These are phyloP conservation scores for Aspergillus chevalieri DNA, from an alignment of 2,329 filamentous ascomycete genomes.

Conservation along the genomic window DNA sequence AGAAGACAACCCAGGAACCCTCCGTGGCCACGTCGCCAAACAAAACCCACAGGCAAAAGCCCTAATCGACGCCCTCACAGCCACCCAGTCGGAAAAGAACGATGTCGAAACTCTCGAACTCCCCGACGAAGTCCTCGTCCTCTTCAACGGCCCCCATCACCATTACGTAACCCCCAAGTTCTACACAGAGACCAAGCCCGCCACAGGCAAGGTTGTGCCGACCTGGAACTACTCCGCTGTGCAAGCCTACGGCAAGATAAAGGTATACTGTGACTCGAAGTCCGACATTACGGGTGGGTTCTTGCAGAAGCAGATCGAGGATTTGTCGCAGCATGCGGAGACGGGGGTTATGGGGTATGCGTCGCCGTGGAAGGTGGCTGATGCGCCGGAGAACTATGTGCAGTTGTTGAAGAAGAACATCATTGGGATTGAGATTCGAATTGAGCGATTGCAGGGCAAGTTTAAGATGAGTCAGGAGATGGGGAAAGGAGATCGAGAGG, in stretches of 20 bases:
- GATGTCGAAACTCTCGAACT: slow-evolving; percentile 17
- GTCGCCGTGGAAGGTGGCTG: slow-evolving; percentile 50
- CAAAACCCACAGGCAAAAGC: slow-evolving; percentile 60
- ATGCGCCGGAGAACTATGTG: slow-evolving; percentile 55
- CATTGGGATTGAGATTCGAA: slow-evolving; percentile 55
- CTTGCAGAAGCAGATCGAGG: slow-evolving; percentile 48
- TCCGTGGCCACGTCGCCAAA: slow-evolving; percentile 59
- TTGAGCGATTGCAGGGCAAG: slow-evolving; percentile 54
- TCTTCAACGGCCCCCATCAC: slow-evolving; percentile 55
- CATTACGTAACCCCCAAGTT: slow-evolving; percentile 66
- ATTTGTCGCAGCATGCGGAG: slow-evolving; percentile 50
- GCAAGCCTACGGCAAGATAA: slow-evolving; percentile 57
- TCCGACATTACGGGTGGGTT: slow-evolving; percentile 43
- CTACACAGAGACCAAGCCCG: slow-evolving; percentile 60
- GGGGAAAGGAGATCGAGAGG: slow-evolving; percentile 47
- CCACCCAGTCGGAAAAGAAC: slow-evolving; percentile 8
- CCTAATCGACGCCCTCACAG: slow-evolving; percentile 46
- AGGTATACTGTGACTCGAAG: slow-evolving; percentile 48
- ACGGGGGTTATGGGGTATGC: slow-evolving; percentile 48
- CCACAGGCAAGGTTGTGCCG: slow-evolving; percentile 60
- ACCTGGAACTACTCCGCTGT: slow-evolving; percentile 66
- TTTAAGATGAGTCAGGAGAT: slow-evolving; percentile 64
- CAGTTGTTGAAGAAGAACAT: slow-evolving; percentile 54
- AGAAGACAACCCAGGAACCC: slow-evolving; percentile 26
- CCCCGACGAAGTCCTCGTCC: slow-evolving; percentile 52